Conservation (phyloP, 768 basidiomycete species). For the Leccinum olivaceopallidum region DNA sequence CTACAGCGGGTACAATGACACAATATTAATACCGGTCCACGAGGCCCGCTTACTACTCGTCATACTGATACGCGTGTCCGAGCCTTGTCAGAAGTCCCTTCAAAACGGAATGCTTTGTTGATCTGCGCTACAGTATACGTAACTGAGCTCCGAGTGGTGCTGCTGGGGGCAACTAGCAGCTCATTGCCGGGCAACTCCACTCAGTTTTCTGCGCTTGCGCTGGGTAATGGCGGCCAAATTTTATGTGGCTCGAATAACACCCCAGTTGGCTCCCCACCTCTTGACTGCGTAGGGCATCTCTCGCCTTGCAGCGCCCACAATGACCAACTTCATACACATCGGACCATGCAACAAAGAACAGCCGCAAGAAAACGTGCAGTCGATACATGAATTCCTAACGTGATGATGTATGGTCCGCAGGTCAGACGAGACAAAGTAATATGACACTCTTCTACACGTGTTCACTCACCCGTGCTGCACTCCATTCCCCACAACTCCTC, state of each 20-base stretch:
- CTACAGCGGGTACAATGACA: conserved; percentile 19
- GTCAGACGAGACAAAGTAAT: conserved; percentile 4
- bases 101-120: conserved; percentile 26
- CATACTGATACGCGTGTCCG: conserved; percentile 22
- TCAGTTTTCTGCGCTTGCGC: neutral
- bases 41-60: conserved; percentile 15
- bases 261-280: neutral
- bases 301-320: conserved; percentile 4
- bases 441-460: conserved; percentile 20
- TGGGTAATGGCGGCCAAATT: neutral
- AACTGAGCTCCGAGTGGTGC: conserved; percentile 8
- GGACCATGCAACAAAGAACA: neutral
- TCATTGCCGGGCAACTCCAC: neutral
- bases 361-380: conserved; percentile 1
- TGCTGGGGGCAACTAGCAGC: neutral
- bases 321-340: neutral
- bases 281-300: neutral
- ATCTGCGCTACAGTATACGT: conserved; percentile 9
- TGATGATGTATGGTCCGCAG: conserved; percentile 4
- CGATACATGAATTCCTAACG: neutral
- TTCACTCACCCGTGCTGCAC: conserved; percentile 16
- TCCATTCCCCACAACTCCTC: conserved; percentile 14
- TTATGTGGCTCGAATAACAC: conserved; percentile 4
- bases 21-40: conserved; percentile 14
- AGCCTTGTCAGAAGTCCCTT: conserved; percentile 23